Evolutionary conservation across 805 yeast genomes (phyloP).

Genomic region (Suhomyces sp.): DNA sequence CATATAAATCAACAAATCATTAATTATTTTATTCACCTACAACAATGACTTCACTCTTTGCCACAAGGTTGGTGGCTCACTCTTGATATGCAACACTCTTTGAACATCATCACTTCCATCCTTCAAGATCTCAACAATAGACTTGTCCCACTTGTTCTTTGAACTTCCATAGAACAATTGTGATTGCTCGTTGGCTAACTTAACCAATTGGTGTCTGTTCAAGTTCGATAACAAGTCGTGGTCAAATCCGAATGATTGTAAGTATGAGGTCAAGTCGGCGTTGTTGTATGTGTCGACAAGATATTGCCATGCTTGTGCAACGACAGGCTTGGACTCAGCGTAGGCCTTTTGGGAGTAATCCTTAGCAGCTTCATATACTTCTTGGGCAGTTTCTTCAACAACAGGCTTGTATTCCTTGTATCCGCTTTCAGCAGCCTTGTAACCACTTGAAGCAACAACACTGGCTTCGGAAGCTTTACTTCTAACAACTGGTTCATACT

Average conservation of each 20-base stretch:
- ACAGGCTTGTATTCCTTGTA: slow-evolving; percentile 12
- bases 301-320: slow-evolving; percentile 12
- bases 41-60: slow-evolving; percentile 2
- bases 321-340: slow-evolving; percentile 4
- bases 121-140: slow-evolving; percentile 7
- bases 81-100: slow-evolving; percentile 4
- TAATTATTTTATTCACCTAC: neutral
- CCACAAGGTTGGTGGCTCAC: slow-evolving; percentile 6
- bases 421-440: slow-evolving; percentile 10
- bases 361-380: slow-evolving; percentile 11
- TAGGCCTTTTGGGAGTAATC: slow-evolving; percentile 4
- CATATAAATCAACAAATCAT: neutral
- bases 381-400: slow-evolving; percentile 11
- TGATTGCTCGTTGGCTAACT: slow-evolving; percentile 42
- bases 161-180: slow-evolving; percentile 33
- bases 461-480: slow-evolving; percentile 5
- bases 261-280: slow-evolving; percentile 41
- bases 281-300: slow-evolving; percentile 41
- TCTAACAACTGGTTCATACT: slow-evolving; percentile 10
- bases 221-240: slow-evolving; percentile 18
- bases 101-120: slow-evolving; percentile 5
- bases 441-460: slow-evolving; percentile 10
- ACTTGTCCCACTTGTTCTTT: slow-evolving; percentile 9
- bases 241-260: slow-evolving; percentile 43
- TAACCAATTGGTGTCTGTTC: slow-evolving; percentile 33